Base-by-base conservation (phyloP, 1,284 basidiomycete genomes). In the Porodaedalea pini region DNA sequence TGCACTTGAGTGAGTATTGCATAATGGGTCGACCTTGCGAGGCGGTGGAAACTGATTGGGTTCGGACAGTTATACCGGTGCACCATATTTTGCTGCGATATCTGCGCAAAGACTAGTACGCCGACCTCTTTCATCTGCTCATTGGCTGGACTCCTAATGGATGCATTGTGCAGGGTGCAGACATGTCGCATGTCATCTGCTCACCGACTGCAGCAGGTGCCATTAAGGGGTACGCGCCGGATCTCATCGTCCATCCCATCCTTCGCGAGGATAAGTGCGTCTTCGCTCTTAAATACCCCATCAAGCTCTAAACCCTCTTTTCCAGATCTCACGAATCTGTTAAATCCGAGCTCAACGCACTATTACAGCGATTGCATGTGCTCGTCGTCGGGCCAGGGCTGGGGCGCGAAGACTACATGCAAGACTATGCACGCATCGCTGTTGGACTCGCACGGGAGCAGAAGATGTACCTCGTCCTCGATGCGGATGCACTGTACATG, bases 161-260 rank as follows among this genome's bases (percentile, higher is more conserved):
- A 21, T 25, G 19, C 43, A 39, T 25, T 36, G 15, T 34, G 4
- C 47, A 92, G 90, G 96, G 95, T 31, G 90, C 89, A 52, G 96
- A 98, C 71, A 80, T 98, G 43, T 93, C 94, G 23, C 95, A 98
- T 77, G 94, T 98, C 55, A 95, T 99, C 54, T 99, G 96, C 73
- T 88, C 94, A 10, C 96, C 96, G 0, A 84, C 83, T 0, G 93
- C 94, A 1, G 91, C 91, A 27, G 80, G 81, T 2, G 89, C 94
- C 21, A 98, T 99, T 78, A 99, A 99, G 75, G 89, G 92, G 0
- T 99, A 98, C 67, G 91, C 90, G 0, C 92, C 94, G 7, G 96
- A 99, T 72, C 75, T 98, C 44, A 99, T 99, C 67, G 96, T 99
- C 0, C 95, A 98, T 68, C 93, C 91, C 0, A 88, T 97, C 52